Conservation (phyloP, 371 early-diverging fungal genomes). For the Funneliformis caledonium region DNA sequence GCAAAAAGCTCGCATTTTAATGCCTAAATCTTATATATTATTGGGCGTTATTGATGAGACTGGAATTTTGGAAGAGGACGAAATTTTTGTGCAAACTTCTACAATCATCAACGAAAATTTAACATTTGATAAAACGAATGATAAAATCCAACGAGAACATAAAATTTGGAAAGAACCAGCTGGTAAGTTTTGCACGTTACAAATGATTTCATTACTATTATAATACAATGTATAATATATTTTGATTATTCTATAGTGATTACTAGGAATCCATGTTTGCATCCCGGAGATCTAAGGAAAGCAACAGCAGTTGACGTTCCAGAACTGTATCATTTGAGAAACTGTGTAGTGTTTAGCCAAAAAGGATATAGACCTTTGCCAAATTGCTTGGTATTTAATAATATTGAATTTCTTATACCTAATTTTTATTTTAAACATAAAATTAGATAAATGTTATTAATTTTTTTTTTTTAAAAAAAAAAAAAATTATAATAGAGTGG, state of each 20-base stretch:
- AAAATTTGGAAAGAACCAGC: conserved; percentile 21
- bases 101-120: conserved; percentile 29
- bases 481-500: conserved; percentile 73
- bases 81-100: conserved; percentile 71
- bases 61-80: conserved; percentile 55
- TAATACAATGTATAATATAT: too few relatives aligned
- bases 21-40: conserved; percentile 69
- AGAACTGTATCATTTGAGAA: conserved; percentile 59
- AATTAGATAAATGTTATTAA: too few relatives aligned
- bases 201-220: too few relatives aligned
- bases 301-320: conserved; percentile 69
- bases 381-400: conserved; percentile 46
- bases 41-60: conserved; percentile 86
- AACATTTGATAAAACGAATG: not conserved
- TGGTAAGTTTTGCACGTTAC: not conserved
- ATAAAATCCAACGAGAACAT: not conserved
- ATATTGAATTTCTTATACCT: too few relatives aligned
- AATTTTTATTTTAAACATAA: too few relatives aligned
- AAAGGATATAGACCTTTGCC: conserved; percentile 75
- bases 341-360: conserved; percentile 83
- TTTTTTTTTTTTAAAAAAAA: not conserved
- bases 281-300: conserved; percentile 83
- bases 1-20: conserved; percentile 70
- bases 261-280: conserved; percentile 76
- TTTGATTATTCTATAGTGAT: conserved; percentile 47